Evolutionary conservation across 169 alveolate species (phyloP).

Genomic region (Plasmodium falciparum): DNA sequence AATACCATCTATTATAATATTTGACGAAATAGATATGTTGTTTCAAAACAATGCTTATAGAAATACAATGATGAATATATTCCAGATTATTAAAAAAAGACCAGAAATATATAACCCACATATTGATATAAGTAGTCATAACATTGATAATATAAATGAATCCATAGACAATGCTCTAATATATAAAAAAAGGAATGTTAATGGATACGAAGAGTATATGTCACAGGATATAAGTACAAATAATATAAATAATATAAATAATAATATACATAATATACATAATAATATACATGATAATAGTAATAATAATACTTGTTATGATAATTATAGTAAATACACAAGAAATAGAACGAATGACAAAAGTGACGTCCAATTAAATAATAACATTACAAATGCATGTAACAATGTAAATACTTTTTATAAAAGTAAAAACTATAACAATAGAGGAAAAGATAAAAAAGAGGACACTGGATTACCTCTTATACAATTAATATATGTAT

Average conservation of each 20-base stretch:
- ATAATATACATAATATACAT: neutral
- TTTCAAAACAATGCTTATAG: constrained; percentile 84
- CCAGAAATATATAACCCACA: constrained; percentile 83
- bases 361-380: neutral
- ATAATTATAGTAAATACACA: neutral
- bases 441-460: constrained; percentile 1
- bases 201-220: neutral
- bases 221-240: too few species aligned
- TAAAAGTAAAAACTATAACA: neutral
- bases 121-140: constrained; percentile 27
- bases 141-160: constrained; percentile 24
- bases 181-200: neutral
- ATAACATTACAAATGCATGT: neutral
- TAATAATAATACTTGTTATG: neutral
- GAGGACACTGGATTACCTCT: constrained; percentile 59
- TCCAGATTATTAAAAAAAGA: constrained; percentile 79
- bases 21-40: constrained; percentile 85
- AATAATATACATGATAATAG: neutral
- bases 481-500: constrained; percentile 81
- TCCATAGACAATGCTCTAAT: constrained; percentile 16
- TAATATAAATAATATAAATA: too few species aligned
- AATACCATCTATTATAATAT: constrained; percentile 82
- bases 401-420: neutral
- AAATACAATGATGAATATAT: constrained; percentile 83
- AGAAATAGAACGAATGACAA: neutral